These are phyloP conservation scores for Lipomyces lipofer DNA, from an alignment of 805 yeast species.

Conservation along the genomic window DNA sequence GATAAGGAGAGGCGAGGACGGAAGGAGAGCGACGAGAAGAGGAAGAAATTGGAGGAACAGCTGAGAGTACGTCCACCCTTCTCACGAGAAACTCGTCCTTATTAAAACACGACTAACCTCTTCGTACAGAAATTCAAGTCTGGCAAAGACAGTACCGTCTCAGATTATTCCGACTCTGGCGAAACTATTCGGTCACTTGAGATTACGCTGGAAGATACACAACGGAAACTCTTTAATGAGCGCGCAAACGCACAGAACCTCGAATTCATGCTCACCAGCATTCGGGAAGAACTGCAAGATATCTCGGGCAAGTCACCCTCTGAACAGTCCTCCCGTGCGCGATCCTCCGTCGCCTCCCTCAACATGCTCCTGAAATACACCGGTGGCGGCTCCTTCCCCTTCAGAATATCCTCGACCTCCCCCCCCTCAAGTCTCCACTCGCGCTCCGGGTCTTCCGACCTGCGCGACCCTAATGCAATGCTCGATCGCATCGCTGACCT, in stretches of 20 bases:
- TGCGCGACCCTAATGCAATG: constrained; percentile 12
- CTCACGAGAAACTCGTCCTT: too few relatives aligned
- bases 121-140: too few relatives aligned
- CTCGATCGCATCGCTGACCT: constrained; percentile 14
- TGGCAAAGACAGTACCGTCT: constrained; percentile 6
- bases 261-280: constrained; percentile 25
- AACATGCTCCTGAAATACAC: constrained; percentile 3
- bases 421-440: background rate
- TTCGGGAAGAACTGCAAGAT: constrained; percentile 27
- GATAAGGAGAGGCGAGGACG: constrained; percentile 23
- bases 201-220: constrained; percentile 24
- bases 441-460: background rate
- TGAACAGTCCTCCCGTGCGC: constrained; percentile 9
- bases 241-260: constrained; percentile 28
- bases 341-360: constrained; percentile 16
- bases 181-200: constrained; percentile 16
- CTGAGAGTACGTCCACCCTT: constrained; percentile 14
- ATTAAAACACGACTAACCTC: background rate
- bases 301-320: constrained; percentile 6
- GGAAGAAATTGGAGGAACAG: constrained; percentile 18
- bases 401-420: too few relatives aligned
- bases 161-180: constrained; percentile 6
- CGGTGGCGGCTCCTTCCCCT: too few relatives aligned
- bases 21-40: constrained; percentile 12
- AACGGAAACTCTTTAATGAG: constrained; percentile 27